A percentile compares a stretch with the other conserved stretches of the same genome.
Conservation (phyloP, 2,329 filamentous ascomycete species). For the Sporothrix curviconia region DNA sequence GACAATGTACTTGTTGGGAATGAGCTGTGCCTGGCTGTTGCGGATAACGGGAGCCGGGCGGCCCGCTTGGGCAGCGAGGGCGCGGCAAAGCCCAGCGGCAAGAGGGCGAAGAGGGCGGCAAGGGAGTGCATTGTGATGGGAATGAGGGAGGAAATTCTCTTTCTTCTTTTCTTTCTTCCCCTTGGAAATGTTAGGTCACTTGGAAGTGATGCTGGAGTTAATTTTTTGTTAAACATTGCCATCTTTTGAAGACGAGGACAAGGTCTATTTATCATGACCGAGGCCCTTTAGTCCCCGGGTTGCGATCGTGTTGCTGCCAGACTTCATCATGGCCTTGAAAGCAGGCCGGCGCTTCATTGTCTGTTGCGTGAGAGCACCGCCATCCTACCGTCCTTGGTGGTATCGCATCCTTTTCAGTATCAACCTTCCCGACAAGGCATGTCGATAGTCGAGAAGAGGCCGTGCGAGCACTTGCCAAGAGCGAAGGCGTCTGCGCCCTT, state of each 20-base stretch:
- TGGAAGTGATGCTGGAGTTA: too few relatives aligned
- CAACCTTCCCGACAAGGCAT: constrained; percentile 15
- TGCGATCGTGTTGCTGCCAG: not conserved
- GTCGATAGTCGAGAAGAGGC: not conserved
- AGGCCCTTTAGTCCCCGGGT: not conserved
- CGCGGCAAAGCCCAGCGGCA: constrained; percentile 32
- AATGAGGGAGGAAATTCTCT: too few relatives aligned
- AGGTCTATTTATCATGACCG: not conserved
- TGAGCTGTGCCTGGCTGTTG: constrained; percentile 29
- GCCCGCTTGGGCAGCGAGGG: constrained; percentile 20
- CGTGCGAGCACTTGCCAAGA: not conserved
- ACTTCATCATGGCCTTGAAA: too few relatives aligned
- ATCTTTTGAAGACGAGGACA: not conserved
- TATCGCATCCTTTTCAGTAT: not conserved
- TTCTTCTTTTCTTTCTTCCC: too few relatives aligned
- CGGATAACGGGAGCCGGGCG: constrained; percentile 31
- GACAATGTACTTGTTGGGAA: constrained; percentile 39
- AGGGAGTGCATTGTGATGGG: constrained; percentile 32
- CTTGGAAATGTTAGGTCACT: too few relatives aligned
- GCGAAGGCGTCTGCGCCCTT: not conserved
- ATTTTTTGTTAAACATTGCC: too few relatives aligned
- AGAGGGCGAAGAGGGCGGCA: constrained; percentile 30
- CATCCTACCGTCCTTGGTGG: too few relatives aligned
- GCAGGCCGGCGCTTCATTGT: too few relatives aligned
- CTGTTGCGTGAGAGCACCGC: too few relatives aligned